Conservation (phyloP, 1,284 basidiomycete species). For the Flammula alnicola region DNA sequence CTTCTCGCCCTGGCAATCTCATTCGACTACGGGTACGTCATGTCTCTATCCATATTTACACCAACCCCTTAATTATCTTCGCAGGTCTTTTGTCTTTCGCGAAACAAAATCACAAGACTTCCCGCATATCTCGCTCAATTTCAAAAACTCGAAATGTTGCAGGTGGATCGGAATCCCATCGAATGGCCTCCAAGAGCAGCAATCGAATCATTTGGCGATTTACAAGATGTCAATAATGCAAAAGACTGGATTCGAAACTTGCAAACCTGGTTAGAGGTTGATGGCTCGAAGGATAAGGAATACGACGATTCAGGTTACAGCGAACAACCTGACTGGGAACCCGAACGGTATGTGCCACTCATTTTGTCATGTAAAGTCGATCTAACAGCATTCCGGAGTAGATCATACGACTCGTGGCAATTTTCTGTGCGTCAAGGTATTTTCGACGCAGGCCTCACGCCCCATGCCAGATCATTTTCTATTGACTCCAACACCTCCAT, state of each 20-base stretch:
- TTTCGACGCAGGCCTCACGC: conserved; percentile 41
- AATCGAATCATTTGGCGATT: conserved; percentile 46
- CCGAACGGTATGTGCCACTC: conserved; percentile 42
- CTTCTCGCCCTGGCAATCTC: conserved; percentile 81
- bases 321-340: conserved; percentile 45
- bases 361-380: conserved; percentile 16
- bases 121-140: conserved; percentile 84
- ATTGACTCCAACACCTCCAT: conserved; percentile 52
- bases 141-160: conserved; percentile 77
- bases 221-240: conserved; percentile 57
- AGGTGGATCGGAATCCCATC: conserved; percentile 89
- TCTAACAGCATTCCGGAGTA: conserved; percentile 6
- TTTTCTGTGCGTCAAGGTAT: conserved; percentile 42
- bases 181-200: conserved; percentile 83
- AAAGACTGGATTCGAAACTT: conserved; percentile 75
- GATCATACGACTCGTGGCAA: conserved; percentile 44
- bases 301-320: conserved; percentile 48
- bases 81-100: conserved; percentile 86
- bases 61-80: conserved; percentile 14
- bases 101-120: conserved; percentile 82
- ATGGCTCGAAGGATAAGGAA: conserved; percentile 40
- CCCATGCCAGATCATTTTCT: conserved; percentile 67
- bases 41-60: conserved; percentile 3
- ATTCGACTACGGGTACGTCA: conserved; percentile 73
- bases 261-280: conserved; percentile 75